Evolutionary conservation across 768 basidiomycete species (phyloP), one percentile per base, ranked within the genome.

Genomic region (Fomitopsis pulvina): DNA sequence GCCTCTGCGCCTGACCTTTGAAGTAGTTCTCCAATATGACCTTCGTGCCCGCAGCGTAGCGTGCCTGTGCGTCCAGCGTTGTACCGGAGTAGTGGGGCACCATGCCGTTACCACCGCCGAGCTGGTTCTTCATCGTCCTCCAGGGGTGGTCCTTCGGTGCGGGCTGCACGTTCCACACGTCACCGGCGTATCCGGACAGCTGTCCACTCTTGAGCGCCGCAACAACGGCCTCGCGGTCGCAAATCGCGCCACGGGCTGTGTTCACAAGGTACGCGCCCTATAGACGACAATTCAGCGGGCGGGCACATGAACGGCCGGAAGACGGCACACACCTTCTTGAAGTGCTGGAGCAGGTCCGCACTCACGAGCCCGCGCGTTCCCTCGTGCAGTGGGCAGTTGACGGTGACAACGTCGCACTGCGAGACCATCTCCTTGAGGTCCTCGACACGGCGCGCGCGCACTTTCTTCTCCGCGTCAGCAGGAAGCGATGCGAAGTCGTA

Each of bases 211-310:
- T 74, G 48, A 95, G 65, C 10, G 92, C 90, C 0, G 64, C 81
- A 4, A 83, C 82, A 52, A 94, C 84, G 39, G 81, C 90, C 53
- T 91, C 81, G 57, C 81, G 81, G 68, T 90, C 83, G 64, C 87
- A 91, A 60, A 95, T 92, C 39, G 92, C 92, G 40, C 92, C 92
- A 57, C 91, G 88, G 46, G 90, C 89, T 24, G 90, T 92, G 79
- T 95, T 95, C 62, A 95, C 85, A 59, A 94, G 80, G 85, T 87
- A 92, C 16, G 91, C 79, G 42, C 90, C 92, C 57, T 53, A 26
- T 3, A 20, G 24, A 24, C 14, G 18, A 25, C 8, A 10, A 9
- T 6, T 44, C 8, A 44, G 42, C 21, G 28, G 6, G 24, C 14
- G 10, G 6, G 10, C 8, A 25, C 24, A 11, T 44, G 22, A 22